Conservation (phyloP, 192 early-diverging fungal genomes). For the Allomyces macrogynus region DNA sequence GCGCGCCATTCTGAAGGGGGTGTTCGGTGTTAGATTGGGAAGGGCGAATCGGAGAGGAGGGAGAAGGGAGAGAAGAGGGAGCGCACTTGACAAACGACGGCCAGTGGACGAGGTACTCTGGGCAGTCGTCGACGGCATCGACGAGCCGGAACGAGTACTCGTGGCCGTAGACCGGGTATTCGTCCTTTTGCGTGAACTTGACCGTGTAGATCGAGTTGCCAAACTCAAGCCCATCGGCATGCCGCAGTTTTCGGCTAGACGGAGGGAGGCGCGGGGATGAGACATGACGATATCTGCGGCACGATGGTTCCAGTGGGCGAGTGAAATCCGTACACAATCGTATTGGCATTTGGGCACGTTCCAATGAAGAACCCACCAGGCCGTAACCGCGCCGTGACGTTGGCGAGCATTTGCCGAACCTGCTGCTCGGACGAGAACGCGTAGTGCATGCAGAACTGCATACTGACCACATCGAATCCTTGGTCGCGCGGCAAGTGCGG, state of each 20-base stretch:
- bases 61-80: not conserved
- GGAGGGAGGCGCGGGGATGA: too few species aligned
- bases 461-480: slow-evolving; percentile 66
- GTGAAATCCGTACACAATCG: slow-evolving; percentile 45
- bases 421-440: slow-evolving; percentile 70
- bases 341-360: slow-evolving; percentile 81
- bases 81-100: slow-evolving; percentile 48
- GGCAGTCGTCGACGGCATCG: slow-evolving; percentile 91
- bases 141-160: slow-evolving; percentile 79
- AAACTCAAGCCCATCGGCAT: slow-evolving; percentile 29
- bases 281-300: not conserved
- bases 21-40: too few species aligned
- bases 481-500: slow-evolving; percentile 24
- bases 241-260: slow-evolving; percentile 27
- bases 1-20: slow-evolving; percentile 36
- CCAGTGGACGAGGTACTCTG: slow-evolving; percentile 82
- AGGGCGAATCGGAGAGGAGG: too few species aligned
- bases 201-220: slow-evolving; percentile 83
- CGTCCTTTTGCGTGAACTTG: slow-evolving; percentile 47
- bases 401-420: slow-evolving; percentile 58
- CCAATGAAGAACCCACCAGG: slow-evolving; percentile 69
- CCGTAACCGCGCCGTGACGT: slow-evolving; percentile 45
- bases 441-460: slow-evolving; percentile 96
- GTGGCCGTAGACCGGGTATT: slow-evolving; percentile 48
- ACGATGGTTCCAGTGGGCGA: not conserved